These are phyloP conservation scores for Arthrobotrys sinensis DNA, from an alignment of 2,329 filamentous ascomycete species.

Conservation along the genomic window DNA sequence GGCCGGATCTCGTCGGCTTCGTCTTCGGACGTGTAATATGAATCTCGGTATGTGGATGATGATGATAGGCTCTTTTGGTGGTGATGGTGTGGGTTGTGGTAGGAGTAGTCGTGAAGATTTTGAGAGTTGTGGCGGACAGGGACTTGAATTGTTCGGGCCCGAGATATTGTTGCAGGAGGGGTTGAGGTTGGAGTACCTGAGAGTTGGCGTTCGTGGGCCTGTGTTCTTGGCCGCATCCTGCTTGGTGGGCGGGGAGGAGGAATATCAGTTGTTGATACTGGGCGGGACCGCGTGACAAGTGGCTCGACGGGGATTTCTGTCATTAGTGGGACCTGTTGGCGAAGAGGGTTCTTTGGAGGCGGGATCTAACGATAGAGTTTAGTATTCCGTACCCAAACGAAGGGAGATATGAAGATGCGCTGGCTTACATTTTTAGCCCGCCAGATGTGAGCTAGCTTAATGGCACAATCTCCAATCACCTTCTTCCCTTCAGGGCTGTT, in stretches of 20 bases:
- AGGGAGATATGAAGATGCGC: too few relatives aligned
- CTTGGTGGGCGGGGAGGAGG: constrained; percentile 20
- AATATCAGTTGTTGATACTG: not conserved
- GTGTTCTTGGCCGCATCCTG: constrained; percentile 34
- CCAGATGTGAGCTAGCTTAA: constrained; percentile 57
- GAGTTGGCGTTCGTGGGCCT: constrained; percentile 24
- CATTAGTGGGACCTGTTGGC: constrained; percentile 37
- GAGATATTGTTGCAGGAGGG: constrained; percentile 35
- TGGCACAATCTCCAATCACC: constrained; percentile 47
- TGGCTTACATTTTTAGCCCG: constrained; percentile 53
- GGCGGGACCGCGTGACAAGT: constrained; percentile 6
- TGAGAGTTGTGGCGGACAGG: constrained; percentile 32
- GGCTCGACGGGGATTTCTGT: constrained; percentile 44
- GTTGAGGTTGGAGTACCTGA: constrained; percentile 8
- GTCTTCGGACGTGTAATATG: constrained; percentile 58
- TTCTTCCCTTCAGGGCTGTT: constrained; percentile 68
- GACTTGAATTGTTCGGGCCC: constrained; percentile 40
- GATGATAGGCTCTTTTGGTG: constrained; percentile 35
- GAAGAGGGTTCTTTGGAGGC: constrained; percentile 55
- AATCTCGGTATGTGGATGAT: constrained; percentile 35
- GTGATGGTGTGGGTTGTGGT: constrained; percentile 27
- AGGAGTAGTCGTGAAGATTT: constrained; percentile 11
- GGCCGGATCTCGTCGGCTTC: constrained; percentile 50
- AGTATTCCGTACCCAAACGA: constrained; percentile 5
- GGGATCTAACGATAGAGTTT: constrained; percentile 36